These are phyloP conservation scores for Heimioporus sp. DNA, from an alignment of 768 basidiomycete species.

Conservation along the genomic window DNA sequence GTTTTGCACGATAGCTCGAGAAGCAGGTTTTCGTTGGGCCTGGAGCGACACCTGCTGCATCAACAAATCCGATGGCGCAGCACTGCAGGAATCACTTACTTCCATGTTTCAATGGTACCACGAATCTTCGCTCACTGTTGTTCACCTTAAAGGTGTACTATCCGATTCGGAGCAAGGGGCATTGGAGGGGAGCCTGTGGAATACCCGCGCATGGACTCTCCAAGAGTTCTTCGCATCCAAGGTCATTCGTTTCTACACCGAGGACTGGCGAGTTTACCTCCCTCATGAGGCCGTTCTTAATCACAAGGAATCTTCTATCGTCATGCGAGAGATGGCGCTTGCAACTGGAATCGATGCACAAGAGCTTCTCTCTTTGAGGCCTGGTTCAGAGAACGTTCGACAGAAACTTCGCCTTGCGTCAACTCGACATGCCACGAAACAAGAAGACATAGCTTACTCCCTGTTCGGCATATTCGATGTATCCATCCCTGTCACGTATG, in stretches of 20 bases:
- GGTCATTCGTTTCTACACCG: constrained; percentile 19
- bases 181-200: constrained; percentile 19
- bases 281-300: constrained; percentile 2
- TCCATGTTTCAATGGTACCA: constrained; percentile 31
- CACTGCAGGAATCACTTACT: constrained; percentile 19
- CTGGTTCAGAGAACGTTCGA: constrained; percentile 13
- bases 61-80: constrained; percentile 14
- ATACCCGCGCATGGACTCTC: constrained; percentile 23
- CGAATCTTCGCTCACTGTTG: constrained; percentile 21
- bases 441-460: constrained; percentile 27
- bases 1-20: constrained; percentile 14
- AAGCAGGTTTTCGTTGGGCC: constrained; percentile 18
- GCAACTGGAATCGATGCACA: constrained; percentile 9
- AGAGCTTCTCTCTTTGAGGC: constrained; percentile 9
- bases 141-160: constrained; percentile 18
- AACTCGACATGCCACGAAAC: constrained; percentile 17
- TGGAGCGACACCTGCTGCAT: constrained; percentile 28
- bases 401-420: constrained; percentile 23
- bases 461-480: constrained; percentile 26
- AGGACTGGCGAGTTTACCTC: constrained; percentile 25
- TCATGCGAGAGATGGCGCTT: constrained; percentile 21
- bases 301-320: constrained; percentile 15
- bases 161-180: constrained; percentile 4
- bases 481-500: constrained; percentile 18
- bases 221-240: constrained; percentile 25